Conservation (phyloP, 2,329 filamentous ascomycete species). For the Nothophoma quercina region DNA sequence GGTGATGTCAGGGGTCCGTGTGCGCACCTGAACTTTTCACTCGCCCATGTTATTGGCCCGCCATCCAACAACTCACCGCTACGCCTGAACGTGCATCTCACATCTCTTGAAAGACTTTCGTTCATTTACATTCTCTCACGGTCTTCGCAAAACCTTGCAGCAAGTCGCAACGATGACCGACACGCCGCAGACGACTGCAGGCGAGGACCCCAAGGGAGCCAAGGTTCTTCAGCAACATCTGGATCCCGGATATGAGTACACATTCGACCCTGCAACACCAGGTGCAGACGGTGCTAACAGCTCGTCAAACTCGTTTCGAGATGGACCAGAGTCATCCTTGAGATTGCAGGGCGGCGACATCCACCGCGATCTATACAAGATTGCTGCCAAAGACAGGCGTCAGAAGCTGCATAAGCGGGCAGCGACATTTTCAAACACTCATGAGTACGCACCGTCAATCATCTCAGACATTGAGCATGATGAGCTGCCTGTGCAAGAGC, state of each 20-base stretch:
- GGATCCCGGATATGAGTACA: slow-evolving; percentile 49
- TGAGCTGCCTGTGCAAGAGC: slow-evolving; percentile 53
- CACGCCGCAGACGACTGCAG: slow-evolving; percentile 36
- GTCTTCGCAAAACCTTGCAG: slow-evolving; percentile 1
- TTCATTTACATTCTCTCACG: neutral
- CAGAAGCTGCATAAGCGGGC: slow-evolving; percentile 62
- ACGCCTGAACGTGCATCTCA: slow-evolving; percentile 13
- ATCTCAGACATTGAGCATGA: slow-evolving; percentile 42
- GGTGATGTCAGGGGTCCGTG: slow-evolving; percentile 39
- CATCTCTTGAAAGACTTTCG: slow-evolving; percentile 1
- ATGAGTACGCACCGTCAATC: slow-evolving; percentile 33
- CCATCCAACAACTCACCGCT: slow-evolving; percentile 31
- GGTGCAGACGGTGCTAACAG: slow-evolving; percentile 34
- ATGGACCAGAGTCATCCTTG: slow-evolving; percentile 68
- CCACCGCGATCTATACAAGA: slow-evolving; percentile 78
- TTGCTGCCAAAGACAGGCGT: slow-evolving; percentile 65
- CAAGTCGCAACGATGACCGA: slow-evolving; percentile 34
- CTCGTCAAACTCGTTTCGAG: slow-evolving; percentile 32
- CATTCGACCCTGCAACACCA: slow-evolving; percentile 50
- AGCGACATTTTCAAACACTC: slow-evolving; percentile 70
- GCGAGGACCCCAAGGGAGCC: slow-evolving; percentile 41
- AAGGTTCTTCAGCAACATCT: slow-evolving; percentile 53
- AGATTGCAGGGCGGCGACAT: slow-evolving; percentile 79
- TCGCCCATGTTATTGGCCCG: slow-evolving; percentile 32
- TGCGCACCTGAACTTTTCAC: slow-evolving; percentile 35